Base-by-base conservation (phyloP, 768 basidiomycete species). In the Phlebiopsis flavidoalba region DNA sequence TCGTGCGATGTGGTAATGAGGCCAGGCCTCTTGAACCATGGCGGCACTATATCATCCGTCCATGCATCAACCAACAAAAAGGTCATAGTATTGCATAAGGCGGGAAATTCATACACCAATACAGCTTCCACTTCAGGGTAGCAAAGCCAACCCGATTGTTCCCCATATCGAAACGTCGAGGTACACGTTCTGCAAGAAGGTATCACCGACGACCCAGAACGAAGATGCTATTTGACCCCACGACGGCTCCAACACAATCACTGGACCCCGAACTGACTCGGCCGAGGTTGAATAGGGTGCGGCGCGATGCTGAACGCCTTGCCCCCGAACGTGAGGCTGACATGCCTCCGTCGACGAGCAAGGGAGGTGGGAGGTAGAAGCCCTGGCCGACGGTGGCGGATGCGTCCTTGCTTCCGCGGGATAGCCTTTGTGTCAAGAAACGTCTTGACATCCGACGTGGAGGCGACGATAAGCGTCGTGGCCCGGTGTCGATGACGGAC, bases 131-230 rank as follows among this genome's bases (percentile, higher is more conserved):
- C 59, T 60, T 58, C 53, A 66, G 57, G 12, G 45, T 35, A 26
- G 66, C 64, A 45, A 67, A 67, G 1, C 66, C 66, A 6, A 67
- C 64, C 15, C 58, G 46, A 21, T 63, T 62, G 46, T 64, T 64
- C 17, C 61, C 63, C 33, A 76, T 55, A 63, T 81, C 77, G 63
- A 80, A n/a, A 82, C 12, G 73, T 69, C 8, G 78, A 72, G n/a
- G 64, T 79, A 83, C 22, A 80, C 77, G 56, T 78, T 79, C 64
- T 71, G 74, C 61, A 82, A 63, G 71, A 83, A 80, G 11, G 70
- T 66, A 37, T 75, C 75, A 6, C 76, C 76, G 21, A 77, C 46
- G 54, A 77, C 67, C 75, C 73, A 76, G 15, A 68, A 70, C 24
- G 61, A 64, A n/a, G 35, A 43, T 19, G 33, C 26, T 37, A 35